Evolutionary conservation across 2,329 filamentous ascomycete species (phyloP).

Genomic region (Arthrinium phaeospermum): DNA sequence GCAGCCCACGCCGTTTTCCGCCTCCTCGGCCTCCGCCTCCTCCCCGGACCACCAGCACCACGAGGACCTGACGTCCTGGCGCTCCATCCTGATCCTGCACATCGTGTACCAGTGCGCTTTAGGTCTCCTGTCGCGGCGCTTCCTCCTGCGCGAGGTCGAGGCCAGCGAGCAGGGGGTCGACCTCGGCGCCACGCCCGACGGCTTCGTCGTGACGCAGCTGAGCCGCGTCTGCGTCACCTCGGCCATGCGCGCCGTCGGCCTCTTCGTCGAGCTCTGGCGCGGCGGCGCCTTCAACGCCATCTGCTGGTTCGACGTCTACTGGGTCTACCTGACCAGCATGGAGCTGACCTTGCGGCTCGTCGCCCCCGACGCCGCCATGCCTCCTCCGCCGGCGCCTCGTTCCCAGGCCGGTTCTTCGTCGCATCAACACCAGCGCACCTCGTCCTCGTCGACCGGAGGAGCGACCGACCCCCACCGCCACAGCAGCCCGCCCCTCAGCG

Average conservation of each 20-base stretch:
- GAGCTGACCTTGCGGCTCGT: constrained; percentile 32
- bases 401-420: background rate
- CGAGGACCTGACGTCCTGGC: constrained; percentile 21
- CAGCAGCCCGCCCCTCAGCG: background rate
- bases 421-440: background rate
- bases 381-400: background rate
- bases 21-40: background rate
- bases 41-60: background rate
- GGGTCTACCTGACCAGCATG: constrained; percentile 30
- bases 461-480: background rate
- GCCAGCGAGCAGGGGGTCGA: constrained; percentile 21
- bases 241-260: constrained; percentile 30
- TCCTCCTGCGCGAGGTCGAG: constrained; percentile 32
- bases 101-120: constrained; percentile 36
- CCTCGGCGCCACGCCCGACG: constrained; percentile 28
- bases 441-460: background rate
- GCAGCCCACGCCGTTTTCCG: constrained; percentile 9
- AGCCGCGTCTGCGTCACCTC: constrained; percentile 30
- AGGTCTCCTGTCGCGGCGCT: constrained; percentile 35
- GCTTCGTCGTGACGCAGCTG: constrained; percentile 26
- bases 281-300: constrained; percentile 31
- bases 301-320: constrained; percentile 33
- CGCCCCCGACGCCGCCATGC: constrained; percentile 25
- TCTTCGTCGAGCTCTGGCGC: constrained; percentile 29
- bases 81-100: constrained; percentile 34